These are phyloP conservation scores for Schizophyllum commune DNA, from an alignment of 1,284 basidiomycete species.

Conservation along the genomic window DNA sequence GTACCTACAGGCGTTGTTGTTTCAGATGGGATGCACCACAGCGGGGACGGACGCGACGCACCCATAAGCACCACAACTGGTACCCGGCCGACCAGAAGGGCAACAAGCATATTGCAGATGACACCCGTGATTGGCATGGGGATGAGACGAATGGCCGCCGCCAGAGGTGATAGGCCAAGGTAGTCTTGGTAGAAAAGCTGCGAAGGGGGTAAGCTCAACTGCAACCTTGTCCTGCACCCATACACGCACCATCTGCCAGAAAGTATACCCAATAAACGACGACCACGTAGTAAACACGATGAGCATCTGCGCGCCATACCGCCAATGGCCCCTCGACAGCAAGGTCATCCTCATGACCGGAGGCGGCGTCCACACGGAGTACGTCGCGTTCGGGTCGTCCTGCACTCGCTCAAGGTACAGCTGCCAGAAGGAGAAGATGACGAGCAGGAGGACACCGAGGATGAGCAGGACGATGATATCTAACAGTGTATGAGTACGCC, in stretches of 20 bases:
- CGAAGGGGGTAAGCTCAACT: background rate
- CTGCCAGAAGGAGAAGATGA: conserved; percentile 65
- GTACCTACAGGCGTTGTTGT: conserved; percentile 20
- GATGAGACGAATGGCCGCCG: conserved; percentile 58
- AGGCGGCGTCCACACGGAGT: background rate
- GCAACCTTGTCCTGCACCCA: too few relatives aligned
- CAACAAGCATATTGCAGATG: conserved; percentile 48
- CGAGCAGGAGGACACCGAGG: conserved; percentile 51
- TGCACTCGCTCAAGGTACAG: conserved; percentile 1
- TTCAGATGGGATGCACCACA: background rate
- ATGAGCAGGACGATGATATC: conserved; percentile 60
- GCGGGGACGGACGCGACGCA: conserved; percentile 14
- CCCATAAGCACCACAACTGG: conserved; percentile 37
- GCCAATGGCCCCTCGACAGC: background rate
- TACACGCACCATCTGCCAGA: background rate
- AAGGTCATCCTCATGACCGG: background rate
- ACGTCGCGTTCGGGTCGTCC: background rate
- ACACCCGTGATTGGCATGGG: conserved; percentile 54
- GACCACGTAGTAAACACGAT: background rate
- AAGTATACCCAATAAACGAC: conserved; percentile 1
- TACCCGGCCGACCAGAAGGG: conserved; percentile 39
- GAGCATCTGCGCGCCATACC: background rate
- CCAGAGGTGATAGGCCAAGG: conserved; percentile 33
- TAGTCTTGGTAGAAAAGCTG: conserved; percentile 36
- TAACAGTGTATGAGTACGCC: conserved; percentile 10